These are phyloP conservation scores for Apodospora peruviana DNA, from an alignment of 495 filamentous ascomycete genomes.

Conservation along the genomic window DNA sequence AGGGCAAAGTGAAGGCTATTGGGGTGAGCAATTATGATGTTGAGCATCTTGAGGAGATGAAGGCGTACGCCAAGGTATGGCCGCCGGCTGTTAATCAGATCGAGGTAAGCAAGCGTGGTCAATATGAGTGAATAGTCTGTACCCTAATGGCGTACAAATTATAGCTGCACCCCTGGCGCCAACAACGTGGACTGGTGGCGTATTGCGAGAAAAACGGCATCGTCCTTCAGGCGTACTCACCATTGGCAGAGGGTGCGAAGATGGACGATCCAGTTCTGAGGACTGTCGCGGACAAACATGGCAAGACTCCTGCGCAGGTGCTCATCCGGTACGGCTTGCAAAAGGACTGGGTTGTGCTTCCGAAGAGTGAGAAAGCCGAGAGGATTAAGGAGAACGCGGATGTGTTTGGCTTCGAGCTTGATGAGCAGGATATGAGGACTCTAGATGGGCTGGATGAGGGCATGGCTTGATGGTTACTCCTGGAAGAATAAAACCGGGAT, in stretches of 20 bases:
- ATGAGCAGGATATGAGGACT: constrained; percentile 47
- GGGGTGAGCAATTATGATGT: constrained; percentile 64
- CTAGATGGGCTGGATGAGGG: constrained; percentile 30
- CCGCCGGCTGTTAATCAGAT: constrained; percentile 66
- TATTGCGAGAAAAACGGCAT: constrained; percentile 66
- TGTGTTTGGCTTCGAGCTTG: constrained; percentile 76
- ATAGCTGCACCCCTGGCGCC: constrained; percentile 78
- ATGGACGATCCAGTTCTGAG: constrained; percentile 59
- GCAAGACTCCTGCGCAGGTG: constrained; percentile 70
- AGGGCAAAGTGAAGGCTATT: constrained; percentile 54
- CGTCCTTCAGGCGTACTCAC: constrained; percentile 72
- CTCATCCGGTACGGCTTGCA: constrained; percentile 80
- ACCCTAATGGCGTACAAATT: background rate
- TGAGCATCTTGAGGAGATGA: constrained; percentile 61
- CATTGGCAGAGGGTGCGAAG: constrained; percentile 59
- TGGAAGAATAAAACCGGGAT: too few species aligned
- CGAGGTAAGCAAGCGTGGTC: constrained; percentile 65
- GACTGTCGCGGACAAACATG: constrained; percentile 56
- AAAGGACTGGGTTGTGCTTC: constrained; percentile 65
- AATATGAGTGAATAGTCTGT: background rate
- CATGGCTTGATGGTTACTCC: too few species aligned
- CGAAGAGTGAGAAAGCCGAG: constrained; percentile 62
- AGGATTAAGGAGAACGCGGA: constrained; percentile 69
- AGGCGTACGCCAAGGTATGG: constrained; percentile 43
- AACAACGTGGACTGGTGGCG: constrained; percentile 65